phyloP scores from a whole-genome alignment of 805 yeast genomes.

The Komagataella populi region DNA sequence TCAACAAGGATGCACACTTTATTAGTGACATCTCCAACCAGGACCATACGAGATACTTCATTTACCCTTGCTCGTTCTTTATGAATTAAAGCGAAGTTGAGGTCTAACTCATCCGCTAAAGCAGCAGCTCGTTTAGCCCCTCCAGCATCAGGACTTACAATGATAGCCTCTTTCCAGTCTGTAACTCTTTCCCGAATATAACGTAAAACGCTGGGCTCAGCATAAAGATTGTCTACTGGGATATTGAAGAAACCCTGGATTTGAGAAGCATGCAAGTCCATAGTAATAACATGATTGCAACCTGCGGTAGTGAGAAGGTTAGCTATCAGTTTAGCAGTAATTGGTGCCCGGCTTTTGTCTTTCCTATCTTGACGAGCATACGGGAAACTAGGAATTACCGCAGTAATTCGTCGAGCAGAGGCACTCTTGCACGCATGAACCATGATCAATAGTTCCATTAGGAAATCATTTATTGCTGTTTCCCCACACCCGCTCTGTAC shows the following conservation, averaged over 20 bases:
- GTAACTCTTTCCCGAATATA: constrained; percentile 55
- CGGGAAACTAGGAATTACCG: constrained; percentile 90
- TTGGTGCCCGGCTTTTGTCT: constrained; percentile 92
- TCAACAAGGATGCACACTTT: constrained; percentile 81
- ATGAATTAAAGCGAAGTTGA: constrained; percentile 90
- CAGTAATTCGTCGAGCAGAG: constrained; percentile 86
- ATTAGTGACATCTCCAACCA: constrained; percentile 85
- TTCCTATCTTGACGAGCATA: constrained; percentile 96
- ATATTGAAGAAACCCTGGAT: constrained; percentile 93
- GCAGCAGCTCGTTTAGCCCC: constrained; percentile 97
- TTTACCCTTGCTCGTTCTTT: constrained; percentile 93
- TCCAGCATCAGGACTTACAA: constrained; percentile 97
- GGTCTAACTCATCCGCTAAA: constrained; percentile 81
- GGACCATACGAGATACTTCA: constrained; percentile 88
- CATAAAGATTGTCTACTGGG: constrained; percentile 92
- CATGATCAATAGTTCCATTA: constrained; percentile 81
- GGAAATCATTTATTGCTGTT: constrained; percentile 59
- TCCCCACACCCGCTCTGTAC: constrained; percentile 80
- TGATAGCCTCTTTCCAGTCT: constrained; percentile 43
- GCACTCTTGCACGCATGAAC: constrained; percentile 94
- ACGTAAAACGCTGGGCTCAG: constrained; percentile 81
- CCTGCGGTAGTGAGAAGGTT: constrained; percentile 89
- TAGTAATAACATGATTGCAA: constrained; percentile 87
- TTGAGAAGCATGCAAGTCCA: constrained; percentile 96
- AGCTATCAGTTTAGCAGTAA: constrained; percentile 89